phyloP scores from a whole-genome alignment of 73 alveolate genomes.

The Tetrahymena malaccensis region DNA sequence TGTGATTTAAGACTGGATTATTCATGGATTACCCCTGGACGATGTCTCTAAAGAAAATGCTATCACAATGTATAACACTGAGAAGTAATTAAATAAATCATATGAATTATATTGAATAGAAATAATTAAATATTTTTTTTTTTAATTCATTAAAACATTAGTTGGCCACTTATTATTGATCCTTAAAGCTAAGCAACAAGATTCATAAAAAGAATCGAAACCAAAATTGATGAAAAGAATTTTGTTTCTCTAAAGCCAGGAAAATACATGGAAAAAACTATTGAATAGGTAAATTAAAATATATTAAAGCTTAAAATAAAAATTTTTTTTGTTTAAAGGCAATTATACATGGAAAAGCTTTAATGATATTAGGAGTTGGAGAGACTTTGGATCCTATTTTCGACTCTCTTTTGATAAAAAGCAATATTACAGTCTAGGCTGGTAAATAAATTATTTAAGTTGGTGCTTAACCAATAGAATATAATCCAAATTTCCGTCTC shows the following conservation, averaged over 20 bases:
- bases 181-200: conserved; percentile 93
- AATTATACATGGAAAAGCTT: conserved; percentile 72
- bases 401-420: conserved; percentile 79
- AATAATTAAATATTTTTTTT: background rate
- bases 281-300: conserved; percentile 55
- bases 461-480: conserved; percentile 51
- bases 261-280: conserved; percentile 40
- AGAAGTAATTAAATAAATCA: background rate
- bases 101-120: background rate
- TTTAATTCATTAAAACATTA: background rate
- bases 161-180: conserved; percentile 91
- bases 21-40: conserved; percentile 89
- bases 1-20: conserved; percentile 77
- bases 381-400: conserved; percentile 85
- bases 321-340: conserved; percentile 4
- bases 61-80: conserved; percentile 74
- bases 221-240: conserved; percentile 50
- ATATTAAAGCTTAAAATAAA: conserved; percentile 40
- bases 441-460: conserved; percentile 71
- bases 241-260: conserved; percentile 10
- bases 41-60: conserved; percentile 88
- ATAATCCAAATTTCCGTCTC: conserved; percentile 78
- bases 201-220: conserved; percentile 75
- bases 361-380: conserved; percentile 77
- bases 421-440: conserved; percentile 32